Base-by-base conservation (phyloP, 371 early-diverging fungal species). In the Sporodiniella umbellata region DNA sequence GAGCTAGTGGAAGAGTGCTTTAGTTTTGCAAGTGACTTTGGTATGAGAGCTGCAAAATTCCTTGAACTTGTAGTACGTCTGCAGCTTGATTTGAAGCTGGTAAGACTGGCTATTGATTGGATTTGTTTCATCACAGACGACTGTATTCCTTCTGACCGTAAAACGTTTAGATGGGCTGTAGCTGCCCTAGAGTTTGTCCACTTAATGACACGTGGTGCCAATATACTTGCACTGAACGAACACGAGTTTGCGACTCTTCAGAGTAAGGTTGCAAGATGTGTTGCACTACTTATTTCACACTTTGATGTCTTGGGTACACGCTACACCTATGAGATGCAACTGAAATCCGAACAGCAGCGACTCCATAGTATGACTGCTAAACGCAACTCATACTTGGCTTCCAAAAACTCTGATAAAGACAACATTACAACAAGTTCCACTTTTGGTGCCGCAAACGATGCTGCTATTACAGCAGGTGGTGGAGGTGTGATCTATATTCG, bases 131-230 rank as follows among this genome's bases (percentile, higher is more conserved):
- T 87, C 26, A 80, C 79, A 25, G 85, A 86, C 45, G 89, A 89
- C 49, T 92, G 90, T 58, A 78, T 80, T 38, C 87, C 86, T 0
- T 81, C 81, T 12, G 89, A 90, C 43, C 73, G 85, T 18, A 89
- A 87, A 58, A 94, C 93, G 0, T 90, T 92, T 71, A 81, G 90
- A 19, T 94, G 94, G 94, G 89, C 89, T 3, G 87, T 94, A 33
- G 72, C 83, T 40, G 93, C 93, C 1, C 78, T 94, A 1, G 90
- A 92, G 59, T 89, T 90, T 62, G 87, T 89, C 2, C 87, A 89
- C 83, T 64, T 79, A 15, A 83, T 87, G 72, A 87, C 88, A 45
- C 79, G 84, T n/a, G 88, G 87, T 40, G 81, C 80, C 47, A 83
- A 84, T 23, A 84, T 92, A 37, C 72, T 86, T 4, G 78, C 82